phyloP scores from a whole-genome alignment of 2,329 filamentous ascomycete species.

The Lasiodiplodia gonubiensis region DNA sequence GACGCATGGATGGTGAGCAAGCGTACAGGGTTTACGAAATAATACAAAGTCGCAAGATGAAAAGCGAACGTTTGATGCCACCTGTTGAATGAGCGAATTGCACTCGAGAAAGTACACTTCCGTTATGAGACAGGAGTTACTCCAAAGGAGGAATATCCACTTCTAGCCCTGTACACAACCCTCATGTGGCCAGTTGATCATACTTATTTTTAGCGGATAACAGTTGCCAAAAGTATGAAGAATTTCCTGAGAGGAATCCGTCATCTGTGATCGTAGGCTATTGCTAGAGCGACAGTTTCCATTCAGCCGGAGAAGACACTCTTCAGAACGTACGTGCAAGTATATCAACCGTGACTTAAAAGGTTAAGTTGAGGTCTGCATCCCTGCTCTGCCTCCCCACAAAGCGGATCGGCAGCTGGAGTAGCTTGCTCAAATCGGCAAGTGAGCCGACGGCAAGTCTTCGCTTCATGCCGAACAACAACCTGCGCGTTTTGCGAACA shows the following conservation, averaged over 20 bases:
- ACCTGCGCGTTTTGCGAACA: neutral
- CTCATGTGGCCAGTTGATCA: slow-evolving; percentile 55
- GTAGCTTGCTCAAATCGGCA: neutral
- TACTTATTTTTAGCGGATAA: slow-evolving; percentile 54
- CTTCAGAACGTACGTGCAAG: too few species aligned
- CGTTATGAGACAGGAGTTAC: slow-evolving; percentile 28
- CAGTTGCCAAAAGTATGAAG: neutral
- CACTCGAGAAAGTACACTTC: neutral
- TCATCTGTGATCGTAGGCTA: too few species aligned
- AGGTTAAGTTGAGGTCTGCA: neutral
- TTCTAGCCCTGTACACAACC: slow-evolving; percentile 52
- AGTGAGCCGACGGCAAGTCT: slow-evolving; percentile 21
- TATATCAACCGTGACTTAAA: too few species aligned
- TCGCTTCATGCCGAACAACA: neutral
- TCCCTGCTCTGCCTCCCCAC: slow-evolving; percentile 2
- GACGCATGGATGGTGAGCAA: neutral
- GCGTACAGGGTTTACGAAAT: slow-evolving; percentile 20
- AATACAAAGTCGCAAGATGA: neutral
- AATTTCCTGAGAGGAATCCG: neutral
- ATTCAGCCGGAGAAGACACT: too few species aligned
- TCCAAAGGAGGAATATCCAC: slow-evolving; percentile 48
- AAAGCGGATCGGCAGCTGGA: slow-evolving; percentile 14
- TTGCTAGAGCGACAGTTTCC: too few species aligned
- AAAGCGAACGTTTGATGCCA: neutral
- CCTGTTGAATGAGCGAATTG: too few species aligned